phyloP scores from a whole-genome alignment of 2,329 filamentous ascomycete genomes.

The Emydomyces testavorans region DNA sequence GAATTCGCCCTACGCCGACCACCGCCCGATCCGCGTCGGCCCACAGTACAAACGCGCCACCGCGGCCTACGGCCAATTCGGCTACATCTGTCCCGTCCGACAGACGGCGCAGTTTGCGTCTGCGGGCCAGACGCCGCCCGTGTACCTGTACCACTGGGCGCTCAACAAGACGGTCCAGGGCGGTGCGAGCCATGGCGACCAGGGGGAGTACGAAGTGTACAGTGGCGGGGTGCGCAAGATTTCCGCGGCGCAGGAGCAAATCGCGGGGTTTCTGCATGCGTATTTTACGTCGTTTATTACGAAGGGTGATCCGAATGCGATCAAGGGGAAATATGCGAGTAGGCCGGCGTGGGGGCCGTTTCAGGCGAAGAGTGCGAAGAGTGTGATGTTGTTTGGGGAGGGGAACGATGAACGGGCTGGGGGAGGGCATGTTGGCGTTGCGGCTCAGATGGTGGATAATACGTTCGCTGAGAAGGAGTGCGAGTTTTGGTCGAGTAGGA shows the following conservation, averaged over 20 bases:
- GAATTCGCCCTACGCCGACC: slow-evolving; percentile 34
- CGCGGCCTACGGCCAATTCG: slow-evolving; percentile 41
- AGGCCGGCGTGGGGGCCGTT: slow-evolving; percentile 33
- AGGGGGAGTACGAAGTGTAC: slow-evolving; percentile 39
- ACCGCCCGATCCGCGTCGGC: slow-evolving; percentile 29
- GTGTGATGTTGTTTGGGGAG: slow-evolving; percentile 38
- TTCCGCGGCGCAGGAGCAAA: slow-evolving; percentile 33
- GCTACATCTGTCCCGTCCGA: slow-evolving; percentile 40
- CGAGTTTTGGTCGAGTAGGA: slow-evolving; percentile 36
- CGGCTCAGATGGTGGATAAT: slow-evolving; percentile 34
- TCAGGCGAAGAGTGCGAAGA: slow-evolving; percentile 18
- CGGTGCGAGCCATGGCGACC: slow-evolving; percentile 41
- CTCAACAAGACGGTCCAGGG: slow-evolving; percentile 34
- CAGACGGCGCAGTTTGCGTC: slow-evolving; percentile 36
- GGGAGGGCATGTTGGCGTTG: slow-evolving; percentile 27
- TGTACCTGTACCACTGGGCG: slow-evolving; percentile 47
- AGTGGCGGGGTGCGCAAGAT: slow-evolving; percentile 27
- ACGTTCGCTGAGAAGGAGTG: slow-evolving; percentile 37
- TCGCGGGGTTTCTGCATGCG: slow-evolving; percentile 36
- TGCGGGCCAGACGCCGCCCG: slow-evolving; percentile 24
- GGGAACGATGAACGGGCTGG: slow-evolving; percentile 42
- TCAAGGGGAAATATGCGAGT: slow-evolving; percentile 21
- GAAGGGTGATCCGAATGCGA: slow-evolving; percentile 36
- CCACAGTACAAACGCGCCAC: slow-evolving; percentile 43
- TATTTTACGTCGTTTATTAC: slow-evolving; percentile 42